A percentile compares a stretch with the other conserved stretches of the same genome.
Conservation (phyloP, 257 asterid species). For the Primulina tabacum region DNA sequence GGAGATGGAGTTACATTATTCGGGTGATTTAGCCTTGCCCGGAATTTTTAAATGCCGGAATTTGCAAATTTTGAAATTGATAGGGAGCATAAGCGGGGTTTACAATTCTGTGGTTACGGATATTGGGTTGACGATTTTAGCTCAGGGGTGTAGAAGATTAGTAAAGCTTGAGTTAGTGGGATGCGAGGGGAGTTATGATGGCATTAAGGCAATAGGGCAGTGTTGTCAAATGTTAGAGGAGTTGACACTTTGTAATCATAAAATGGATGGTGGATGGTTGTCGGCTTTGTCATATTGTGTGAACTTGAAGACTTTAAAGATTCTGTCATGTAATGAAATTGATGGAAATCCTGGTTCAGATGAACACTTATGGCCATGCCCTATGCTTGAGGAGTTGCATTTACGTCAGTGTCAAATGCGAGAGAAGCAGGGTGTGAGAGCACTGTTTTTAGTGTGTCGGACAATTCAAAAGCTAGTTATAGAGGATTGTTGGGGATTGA, state of each 20-base stretch:
- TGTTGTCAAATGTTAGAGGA: conserved; percentile 90
- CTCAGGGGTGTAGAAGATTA: conserved; percentile 81
- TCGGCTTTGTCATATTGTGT: conserved; percentile 72
- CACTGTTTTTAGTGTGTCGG: conserved; percentile 63
- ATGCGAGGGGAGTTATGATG: conserved; percentile 91
- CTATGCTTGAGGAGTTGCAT: conserved; percentile 81
- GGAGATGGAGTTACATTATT: conserved; percentile 79
- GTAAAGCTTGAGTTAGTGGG: conserved; percentile 83
- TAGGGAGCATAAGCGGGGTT: conserved; percentile 60
- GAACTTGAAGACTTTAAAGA: conserved; percentile 77
- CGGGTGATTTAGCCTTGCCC: conserved; percentile 55
- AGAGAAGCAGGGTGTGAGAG: conserved; percentile 52
- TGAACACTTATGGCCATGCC: conserved; percentile 73
- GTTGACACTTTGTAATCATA: conserved; percentile 60
- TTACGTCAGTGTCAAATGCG: conserved; percentile 64
- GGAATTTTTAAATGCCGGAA: conserved; percentile 62
- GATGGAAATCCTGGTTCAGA: conserved; percentile 75
- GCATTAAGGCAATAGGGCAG: conserved; percentile 85
- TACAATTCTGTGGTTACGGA: conserved; percentile 69
- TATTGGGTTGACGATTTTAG: conserved; percentile 84
- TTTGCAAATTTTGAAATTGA: conserved; percentile 79
- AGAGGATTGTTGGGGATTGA: conserved; percentile 88
- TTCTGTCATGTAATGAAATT: conserved; percentile 59
- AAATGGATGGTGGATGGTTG: conserved; percentile 97
- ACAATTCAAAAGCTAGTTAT: conserved; percentile 48